Evolutionary conservation across 768 basidiomycete genomes (phyloP), one percentile per base, ranked within the genome.

Genomic region (Boletus fagicola): DNA sequence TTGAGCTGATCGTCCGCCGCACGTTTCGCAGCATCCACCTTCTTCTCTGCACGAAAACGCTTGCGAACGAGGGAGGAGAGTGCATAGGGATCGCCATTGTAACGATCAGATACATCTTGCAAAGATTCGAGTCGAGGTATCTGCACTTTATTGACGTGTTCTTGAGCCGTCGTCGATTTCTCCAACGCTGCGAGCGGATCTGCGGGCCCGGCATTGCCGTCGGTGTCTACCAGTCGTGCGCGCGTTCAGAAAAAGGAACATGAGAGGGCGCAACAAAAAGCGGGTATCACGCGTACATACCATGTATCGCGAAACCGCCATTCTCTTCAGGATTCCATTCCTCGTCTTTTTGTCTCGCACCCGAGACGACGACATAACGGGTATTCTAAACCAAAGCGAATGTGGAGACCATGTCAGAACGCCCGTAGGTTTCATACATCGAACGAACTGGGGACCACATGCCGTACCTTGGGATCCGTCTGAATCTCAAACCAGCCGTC

Each of bases 321-420:
- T 96, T 92, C 73, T 97, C 94, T 69, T 89, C 94, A 1, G 96
- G 95, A 69, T 98, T 80, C 97, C 97, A 98, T 49, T 97, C 94
- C 67, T 96, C 90, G 52, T 93, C 89, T 72, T 99, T 95, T 70
- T 90, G 88, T 56, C 90, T 80, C n/a, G 97, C 97, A 5, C 97
- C 97, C 22, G 89, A 89, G 3, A 83, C 80, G 1, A 98, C 97
- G 24, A 97, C 87, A 67, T 99, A 99, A 18, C 90, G 84, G 1
- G 97, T 96, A 67, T 98, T 97, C 97, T 98, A 13, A 16, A 22
- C 28, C 4, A 22, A 16, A 16, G 2, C 18, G 13, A 13, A 51
- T 20, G 48, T 11, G 44, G 54, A 53, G 38, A 46, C 28, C 26
- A 18, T 8, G 18, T 18, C 26, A 28, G 26, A 28, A 36, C n/a